Base-by-base conservation (phyloP, 108 stramenopile genomes). In the Fragilariopsis cylindrus region DNA sequence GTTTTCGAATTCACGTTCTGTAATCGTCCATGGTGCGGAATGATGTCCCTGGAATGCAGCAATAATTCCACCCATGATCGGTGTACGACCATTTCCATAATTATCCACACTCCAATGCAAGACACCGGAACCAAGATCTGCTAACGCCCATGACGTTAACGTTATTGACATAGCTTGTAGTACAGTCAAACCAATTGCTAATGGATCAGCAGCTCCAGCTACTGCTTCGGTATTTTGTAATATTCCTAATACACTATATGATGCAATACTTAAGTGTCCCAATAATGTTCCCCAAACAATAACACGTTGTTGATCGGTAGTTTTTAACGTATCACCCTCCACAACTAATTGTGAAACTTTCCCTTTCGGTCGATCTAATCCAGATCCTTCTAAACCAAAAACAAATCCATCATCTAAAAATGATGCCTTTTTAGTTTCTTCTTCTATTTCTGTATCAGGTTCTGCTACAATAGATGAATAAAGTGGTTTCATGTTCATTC, bases 31-130 rank as follows among this genome's bases (percentile, higher is more conserved):
- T 2, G 95, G 97, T 11, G 95, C 94, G 7, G 82, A 84, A 76
- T 97, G 97, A 75, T 97, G 97, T 6, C 97, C 97, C 56, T 97
- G 97, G 76, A 97, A 97, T 9, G 97, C 97, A 40, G 91, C 95
- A 80, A 96, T 96, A 45, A 97, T 95, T 43, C 86, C 77, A 58
- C 97, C 97, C 84, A 96, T 93, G 39, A 97, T 77, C 0, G 97
- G 97, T 19, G 97, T 97, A 21, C 86, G 70, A 2, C 88, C 88
- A 70, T 94, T 92, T 30, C 97, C 97, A 71, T 97, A 97, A 74
- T 97, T 97, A 80, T 97, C 97, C n/a, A 96, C 96, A 42, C 87
- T 81, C 95, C 95, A 97, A 80, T 97, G 97, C 41, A 97, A 76
- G 9, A 97, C 81, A 4, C 97, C 97, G 46, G 86, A 85, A 12